These are phyloP conservation scores for Aegilops speltoides DNA, from an alignment of 176 grass and related monocot species.

Conservation along the genomic window DNA sequence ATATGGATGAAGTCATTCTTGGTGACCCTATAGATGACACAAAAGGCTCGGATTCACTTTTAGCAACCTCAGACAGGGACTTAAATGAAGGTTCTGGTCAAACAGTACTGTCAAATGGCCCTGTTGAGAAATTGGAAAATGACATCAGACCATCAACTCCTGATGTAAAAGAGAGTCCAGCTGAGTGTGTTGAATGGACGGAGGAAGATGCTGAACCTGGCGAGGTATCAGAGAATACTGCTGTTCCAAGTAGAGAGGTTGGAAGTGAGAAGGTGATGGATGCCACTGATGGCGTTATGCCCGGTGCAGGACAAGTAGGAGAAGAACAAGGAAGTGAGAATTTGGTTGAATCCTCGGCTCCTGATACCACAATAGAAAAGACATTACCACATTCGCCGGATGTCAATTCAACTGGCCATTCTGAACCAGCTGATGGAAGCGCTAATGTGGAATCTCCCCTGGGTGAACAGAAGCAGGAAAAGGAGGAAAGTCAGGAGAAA, in stretches of 20 bases:
- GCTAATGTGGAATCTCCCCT: neutral
- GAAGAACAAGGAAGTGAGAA: slow-evolving; percentile 14
- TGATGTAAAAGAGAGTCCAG: slow-evolving; percentile 44
- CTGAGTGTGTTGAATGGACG: slow-evolving; percentile 46
- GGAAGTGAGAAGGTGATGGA: slow-evolving; percentile 25
- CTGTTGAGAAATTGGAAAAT: slow-evolving; percentile 24
- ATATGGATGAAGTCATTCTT: slow-evolving; percentile 48
- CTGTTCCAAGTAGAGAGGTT: slow-evolving; percentile 12
- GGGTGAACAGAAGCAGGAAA: slow-evolving; percentile 25
- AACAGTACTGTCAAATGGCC: slow-evolving; percentile 15
- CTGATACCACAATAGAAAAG: slow-evolving; percentile 12
- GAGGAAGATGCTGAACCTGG: slow-evolving; percentile 42
- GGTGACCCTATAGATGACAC: slow-evolving; percentile 26
- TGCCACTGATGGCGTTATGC: slow-evolving; percentile 3
- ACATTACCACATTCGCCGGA: neutral
- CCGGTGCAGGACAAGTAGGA: slow-evolving; percentile 4
- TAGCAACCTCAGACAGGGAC: slow-evolving; percentile 14
- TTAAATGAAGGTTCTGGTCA: slow-evolving; percentile 22
- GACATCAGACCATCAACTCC: slow-evolving; percentile 47
- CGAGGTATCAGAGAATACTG: slow-evolving; percentile 19
- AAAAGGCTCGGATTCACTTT: slow-evolving; percentile 26
- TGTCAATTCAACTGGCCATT: neutral
- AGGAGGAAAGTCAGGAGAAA: neutral
- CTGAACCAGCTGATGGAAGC: slow-evolving; percentile 1
- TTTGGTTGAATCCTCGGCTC: neutral